Base-by-base conservation (phyloP, 192 early-diverging fungal genomes). In the Dispira parvispora region DNA sequence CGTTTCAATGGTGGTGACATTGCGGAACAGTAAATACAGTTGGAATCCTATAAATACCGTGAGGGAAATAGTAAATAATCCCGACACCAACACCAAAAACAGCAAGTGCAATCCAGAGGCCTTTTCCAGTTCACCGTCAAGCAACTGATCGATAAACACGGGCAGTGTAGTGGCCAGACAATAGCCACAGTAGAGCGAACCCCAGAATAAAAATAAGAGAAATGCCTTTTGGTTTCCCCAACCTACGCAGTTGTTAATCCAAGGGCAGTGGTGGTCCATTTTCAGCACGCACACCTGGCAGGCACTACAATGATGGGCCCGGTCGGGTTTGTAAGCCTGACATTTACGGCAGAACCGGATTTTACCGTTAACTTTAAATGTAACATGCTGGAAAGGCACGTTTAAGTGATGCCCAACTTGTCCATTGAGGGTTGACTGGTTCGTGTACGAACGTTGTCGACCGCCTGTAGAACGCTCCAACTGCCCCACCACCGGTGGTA, bases 201-300 rank as follows among this genome's bases (percentile, higher is more conserved):
- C 9, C 61, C 73, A 74, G 16, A 45, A 25, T 5, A 78, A 38
- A 42, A 90, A 90, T 63, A 90, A 69, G 20, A 88, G 13, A 64
- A 90, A 90, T 25, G 80, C 79, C 61, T 87, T 79, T 60, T 90
- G 86, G 62, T 85, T 90, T 27, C 70, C 79, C 65, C 82, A 81
- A 2, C 88, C 88, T 32, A 90, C 84, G 61, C 86, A 88, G 65
- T 87, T 87, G 63, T 84, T 82, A 65, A 90, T 80, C 88, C 88
- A 90, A 12, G 86, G 86, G 42, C 88, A 84, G 64, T 86, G 80
- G 66, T 90, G 88, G 68, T 90, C 88, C 64, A 87, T 86, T 64
- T 77, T 81, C 56, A 90, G 65, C n/a, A 90, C 85, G 62, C 88
- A 90, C 21, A 67, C 61, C 47, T 79, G 81, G 66, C 86, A 88